Base-by-base conservation (phyloP, 2,329 filamentous ascomycete genomes). In the Blastomyces gilchristii region DNA sequence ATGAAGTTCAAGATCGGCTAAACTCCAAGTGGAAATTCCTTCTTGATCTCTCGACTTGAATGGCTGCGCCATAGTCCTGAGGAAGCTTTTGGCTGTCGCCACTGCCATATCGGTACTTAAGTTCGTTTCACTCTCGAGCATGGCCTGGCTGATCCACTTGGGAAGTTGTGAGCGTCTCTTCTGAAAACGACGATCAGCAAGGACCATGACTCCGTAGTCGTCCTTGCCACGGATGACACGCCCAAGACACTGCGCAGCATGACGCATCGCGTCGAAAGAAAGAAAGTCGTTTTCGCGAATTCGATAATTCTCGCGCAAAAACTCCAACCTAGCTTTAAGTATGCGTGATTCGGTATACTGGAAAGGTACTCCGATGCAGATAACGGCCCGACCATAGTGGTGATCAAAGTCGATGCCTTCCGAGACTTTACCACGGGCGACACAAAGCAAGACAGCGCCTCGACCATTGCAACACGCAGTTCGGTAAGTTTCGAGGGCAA, bases 351-450 rank as follows among this genome's bases (percentile, higher is more conserved):
- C 94, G 2, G 95, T 99, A 78, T 99, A 99, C 76, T 99, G 94
- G 78, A 97, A 99, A 0, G 94, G 94, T 0, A 97, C 93, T 52
- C 94, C 94, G 68, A 99, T 97, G 72, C 92, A 97, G 58, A 99
- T 75, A 77, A 99, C 95, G 14, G 93, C 94, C 62, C 94, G 88
- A 49, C 94, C 94, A 74, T 97, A 99, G 71, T 99, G 94, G 72
- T 99, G 94, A 75, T 99, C 94, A 71, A 99, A 99, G 85, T 99
- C 94, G 68, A 99, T 97, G 58, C 95, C 95, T 75, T 99, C 94
- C 0, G 89, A 94, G 9, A 99, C 95, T 74, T 99, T 99, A 41
- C 94, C 94, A 75, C 94, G 89, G 1, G 94, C 94, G 74, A 99
- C 94, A 73, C 93, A 97, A 5, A 99, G 84, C 2, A 99, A 80